Evolutionary conservation across 345 rosid species (phyloP).

Genomic region (Hibiscus mutabilis): DNA sequence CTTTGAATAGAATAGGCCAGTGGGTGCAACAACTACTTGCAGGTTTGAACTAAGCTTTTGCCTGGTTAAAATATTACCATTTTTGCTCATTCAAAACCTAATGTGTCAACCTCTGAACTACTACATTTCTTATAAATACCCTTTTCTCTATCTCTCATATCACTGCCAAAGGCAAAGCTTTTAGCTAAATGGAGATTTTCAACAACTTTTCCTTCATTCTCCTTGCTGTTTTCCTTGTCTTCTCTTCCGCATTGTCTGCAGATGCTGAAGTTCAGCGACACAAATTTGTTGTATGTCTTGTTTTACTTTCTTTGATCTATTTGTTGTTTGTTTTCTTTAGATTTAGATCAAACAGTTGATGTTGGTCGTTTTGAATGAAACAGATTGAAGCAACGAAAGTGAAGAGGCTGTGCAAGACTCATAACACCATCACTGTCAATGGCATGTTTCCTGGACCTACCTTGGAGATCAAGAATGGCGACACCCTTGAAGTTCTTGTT

Average conservation of each 20-base stretch:
- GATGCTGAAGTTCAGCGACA: slow-evolving; percentile 52
- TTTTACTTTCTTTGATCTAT: background rate
- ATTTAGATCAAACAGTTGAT: background rate
- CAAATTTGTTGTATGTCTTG: slow-evolving; percentile 34
- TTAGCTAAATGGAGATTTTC: slow-evolving; percentile 14
- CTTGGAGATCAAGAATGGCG: slow-evolving; percentile 63
- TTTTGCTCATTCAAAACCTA: no score
- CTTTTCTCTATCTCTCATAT: background rate
- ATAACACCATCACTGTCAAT: slow-evolving; percentile 67
- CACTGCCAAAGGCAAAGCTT: background rate
- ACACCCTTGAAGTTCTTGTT: slow-evolving; percentile 61
- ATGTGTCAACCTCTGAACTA: no score
- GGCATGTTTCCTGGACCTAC: slow-evolving; percentile 95
- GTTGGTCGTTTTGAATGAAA: background rate
- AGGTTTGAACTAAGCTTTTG: no score
- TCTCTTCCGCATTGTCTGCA: slow-evolving; percentile 31
- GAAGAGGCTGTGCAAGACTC: slow-evolving; percentile 94
- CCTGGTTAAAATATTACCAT: no score
- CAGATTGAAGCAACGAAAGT: slow-evolving; percentile 77
- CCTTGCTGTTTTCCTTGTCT: slow-evolving; percentile 33
- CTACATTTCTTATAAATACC: slow-evolving; percentile 23
- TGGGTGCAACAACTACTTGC: slow-evolving; percentile 51
- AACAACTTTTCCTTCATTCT: slow-evolving; percentile 8
- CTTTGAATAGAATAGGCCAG: slow-evolving; percentile 20
- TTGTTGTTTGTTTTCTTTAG: background rate